These are phyloP conservation scores for Cladophialophora psammophila DNA, from an alignment of 2,329 filamentous ascomycete species.

Conservation along the genomic window DNA sequence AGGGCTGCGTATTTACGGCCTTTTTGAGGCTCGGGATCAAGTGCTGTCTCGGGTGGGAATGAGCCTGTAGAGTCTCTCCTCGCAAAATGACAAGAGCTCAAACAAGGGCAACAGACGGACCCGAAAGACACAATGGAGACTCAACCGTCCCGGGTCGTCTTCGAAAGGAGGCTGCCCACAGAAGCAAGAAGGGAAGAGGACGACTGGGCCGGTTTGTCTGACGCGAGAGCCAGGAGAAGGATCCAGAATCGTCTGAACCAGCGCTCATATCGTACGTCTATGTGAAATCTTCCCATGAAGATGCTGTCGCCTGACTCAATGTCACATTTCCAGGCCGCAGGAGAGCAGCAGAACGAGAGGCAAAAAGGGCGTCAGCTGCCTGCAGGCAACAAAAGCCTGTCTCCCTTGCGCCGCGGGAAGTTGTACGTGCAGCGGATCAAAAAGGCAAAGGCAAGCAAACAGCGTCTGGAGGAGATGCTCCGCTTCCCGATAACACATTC, in stretches of 20 bases:
- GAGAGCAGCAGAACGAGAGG: slow-evolving; percentile 25
- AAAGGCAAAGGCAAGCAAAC: not conserved
- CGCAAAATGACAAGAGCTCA: not conserved
- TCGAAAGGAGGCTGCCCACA: slow-evolving; percentile 20
- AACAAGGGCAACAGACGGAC: not conserved
- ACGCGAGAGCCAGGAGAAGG: slow-evolving; percentile 18
- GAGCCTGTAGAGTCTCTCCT: not conserved
- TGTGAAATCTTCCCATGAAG: not conserved
- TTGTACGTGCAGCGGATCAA: not conserved
- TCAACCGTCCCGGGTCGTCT: slow-evolving; percentile 16
- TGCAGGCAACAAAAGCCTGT: slow-evolving; percentile 14
- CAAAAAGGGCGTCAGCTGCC: slow-evolving; percentile 13
- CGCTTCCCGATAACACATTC: not conserved
- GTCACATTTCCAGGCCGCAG: slow-evolving; percentile 14
- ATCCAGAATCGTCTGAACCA: slow-evolving; percentile 29
- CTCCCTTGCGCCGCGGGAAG: slow-evolving; percentile 2
- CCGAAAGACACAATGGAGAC: slow-evolving; percentile 1
- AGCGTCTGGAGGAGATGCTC: not conserved
- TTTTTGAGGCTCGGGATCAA: not conserved
- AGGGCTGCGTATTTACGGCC: not conserved
- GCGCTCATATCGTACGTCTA: slow-evolving; percentile 22
- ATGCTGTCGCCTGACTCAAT: slow-evolving; percentile 5
- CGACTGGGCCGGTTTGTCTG: slow-evolving; percentile 24
- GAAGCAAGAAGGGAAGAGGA: slow-evolving; percentile 25
- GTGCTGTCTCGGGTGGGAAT: not conserved